Conservation (phyloP, 2,329 filamentous ascomycete species). For the Ceratocystis cacaofunesta region DNA sequence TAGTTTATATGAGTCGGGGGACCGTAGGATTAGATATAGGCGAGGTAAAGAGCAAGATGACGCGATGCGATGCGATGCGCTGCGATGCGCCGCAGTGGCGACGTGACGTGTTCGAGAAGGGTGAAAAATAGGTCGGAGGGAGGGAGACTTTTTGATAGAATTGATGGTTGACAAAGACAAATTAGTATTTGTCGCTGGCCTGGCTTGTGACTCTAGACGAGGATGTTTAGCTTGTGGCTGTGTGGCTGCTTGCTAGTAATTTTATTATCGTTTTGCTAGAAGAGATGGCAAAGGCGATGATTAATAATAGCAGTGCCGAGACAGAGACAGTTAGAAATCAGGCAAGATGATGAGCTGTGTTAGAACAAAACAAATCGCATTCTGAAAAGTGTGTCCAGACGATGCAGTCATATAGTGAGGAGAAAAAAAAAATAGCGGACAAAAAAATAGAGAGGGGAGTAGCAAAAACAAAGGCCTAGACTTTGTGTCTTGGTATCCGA, state of each 20-base stretch:
- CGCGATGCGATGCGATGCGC: background rate
- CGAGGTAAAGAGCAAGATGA: background rate
- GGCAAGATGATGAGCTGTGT: background rate
- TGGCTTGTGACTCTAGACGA: background rate
- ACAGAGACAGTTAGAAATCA: background rate
- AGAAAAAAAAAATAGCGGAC: background rate
- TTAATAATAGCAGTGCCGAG: background rate
- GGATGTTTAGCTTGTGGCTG: background rate
- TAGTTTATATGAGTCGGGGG: background rate
- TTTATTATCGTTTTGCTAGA: background rate
- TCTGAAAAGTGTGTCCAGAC: background rate
- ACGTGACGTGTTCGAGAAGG: constrained; percentile 5
- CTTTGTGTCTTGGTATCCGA: background rate
- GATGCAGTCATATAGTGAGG: background rate
- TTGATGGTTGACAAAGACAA: background rate
- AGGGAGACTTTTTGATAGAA: background rate
- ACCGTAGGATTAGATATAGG: background rate
- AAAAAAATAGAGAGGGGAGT: background rate
- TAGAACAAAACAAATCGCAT: background rate
- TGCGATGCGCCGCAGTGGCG: background rate
- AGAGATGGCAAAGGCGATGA: background rate
- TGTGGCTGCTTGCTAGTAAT: background rate
- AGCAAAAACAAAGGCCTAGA: background rate
- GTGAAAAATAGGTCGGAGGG: background rate
- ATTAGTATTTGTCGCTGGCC: background rate